Base-by-base conservation (phyloP, 1,139 yeast species). In the Lodderomyces parapsilosis region DNA sequence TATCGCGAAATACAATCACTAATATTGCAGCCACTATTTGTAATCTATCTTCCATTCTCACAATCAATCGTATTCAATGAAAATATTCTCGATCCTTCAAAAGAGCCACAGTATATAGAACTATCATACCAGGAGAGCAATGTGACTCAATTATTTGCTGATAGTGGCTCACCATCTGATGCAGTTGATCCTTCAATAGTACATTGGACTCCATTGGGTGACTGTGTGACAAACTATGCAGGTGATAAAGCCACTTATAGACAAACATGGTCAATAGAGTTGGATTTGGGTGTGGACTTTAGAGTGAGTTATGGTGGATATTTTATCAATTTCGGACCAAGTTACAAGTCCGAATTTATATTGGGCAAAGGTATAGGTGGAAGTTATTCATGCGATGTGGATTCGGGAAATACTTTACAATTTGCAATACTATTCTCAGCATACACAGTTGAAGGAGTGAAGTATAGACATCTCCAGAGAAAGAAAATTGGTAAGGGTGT, bases 231-330 rank as follows among this genome's bases (percentile, higher is more conserved):
- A 0, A 50, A 50, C 32, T 30, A 42, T 30, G 47, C 51, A 5
- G 23, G 31, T 2, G 42, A 47, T 13, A 38, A 49, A n/a, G 55
- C 62, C 3, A 45, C 58, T 2, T 60, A 55, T 38, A 44, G 49
- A 11, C 64, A 59, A 42, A 54, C 59, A 0, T 63, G 66, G 66
- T 43, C 58, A 1, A 36, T 63, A 5, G 48, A 45, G 20, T 27
- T 47, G 1, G 52, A 48, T 6, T 41, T 51, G 2, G 58, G 63
- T 0, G 42, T 48, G 1, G 51, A 49, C 15, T 47, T 49, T 11
- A 42, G 46, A 23, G 38, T 59, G 3, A 43, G 48, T 25, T 53
- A 59, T 36, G 44, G 57, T 6, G 47, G 47, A 6, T 38, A 41
- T 23, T 36, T 57, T 7, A 46, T 52, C 25, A 51, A 51, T 10